These are phyloP conservation scores for Biscogniauxia mediterranea DNA, from an alignment of 2,329 filamentous ascomycete species.

Conservation along the genomic window DNA sequence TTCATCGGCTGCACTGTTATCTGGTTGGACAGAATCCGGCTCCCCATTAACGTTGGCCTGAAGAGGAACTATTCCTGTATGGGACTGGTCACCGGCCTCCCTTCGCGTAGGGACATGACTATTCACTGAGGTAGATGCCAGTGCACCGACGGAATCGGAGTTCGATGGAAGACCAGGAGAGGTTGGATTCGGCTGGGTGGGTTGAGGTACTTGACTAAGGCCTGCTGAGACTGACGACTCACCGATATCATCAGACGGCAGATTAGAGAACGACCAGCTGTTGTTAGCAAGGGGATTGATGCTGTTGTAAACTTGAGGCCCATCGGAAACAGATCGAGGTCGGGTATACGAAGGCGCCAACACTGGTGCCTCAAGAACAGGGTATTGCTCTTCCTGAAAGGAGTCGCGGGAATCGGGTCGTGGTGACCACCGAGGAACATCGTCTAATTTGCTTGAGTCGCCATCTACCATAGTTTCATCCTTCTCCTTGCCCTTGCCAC, in stretches of 20 bases:
- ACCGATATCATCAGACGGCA: conserved; percentile 6
- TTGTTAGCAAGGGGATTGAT: conserved; percentile 58
- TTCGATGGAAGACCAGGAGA: background rate
- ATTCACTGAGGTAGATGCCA: background rate
- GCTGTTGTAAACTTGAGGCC: conserved; percentile 43
- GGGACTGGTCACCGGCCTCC: background rate
- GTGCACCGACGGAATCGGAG: background rate
- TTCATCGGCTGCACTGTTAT: background rate
- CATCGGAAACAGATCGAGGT: conserved; percentile 57
- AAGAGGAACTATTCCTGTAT: background rate
- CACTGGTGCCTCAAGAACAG: conserved; percentile 9
- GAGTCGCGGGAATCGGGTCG: background rate
- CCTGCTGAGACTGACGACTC: background rate
- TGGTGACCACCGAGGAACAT: conserved; percentile 5
- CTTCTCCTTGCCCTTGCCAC: conserved; percentile 24
- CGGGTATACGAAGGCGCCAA: conserved; percentile 28
- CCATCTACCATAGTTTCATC: background rate
- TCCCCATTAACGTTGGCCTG: background rate
- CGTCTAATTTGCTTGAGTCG: background rate
- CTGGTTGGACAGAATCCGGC: background rate
- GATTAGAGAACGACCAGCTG: conserved; percentile 55
- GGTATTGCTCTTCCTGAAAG: conserved; percentile 2
- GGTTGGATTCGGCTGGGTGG: background rate
- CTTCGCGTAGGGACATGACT: background rate
- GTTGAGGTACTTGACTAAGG: background rate